These are phyloP conservation scores for Sindora glabra DNA, from an alignment of 306 rosid genomes.

Conservation along the genomic window DNA sequence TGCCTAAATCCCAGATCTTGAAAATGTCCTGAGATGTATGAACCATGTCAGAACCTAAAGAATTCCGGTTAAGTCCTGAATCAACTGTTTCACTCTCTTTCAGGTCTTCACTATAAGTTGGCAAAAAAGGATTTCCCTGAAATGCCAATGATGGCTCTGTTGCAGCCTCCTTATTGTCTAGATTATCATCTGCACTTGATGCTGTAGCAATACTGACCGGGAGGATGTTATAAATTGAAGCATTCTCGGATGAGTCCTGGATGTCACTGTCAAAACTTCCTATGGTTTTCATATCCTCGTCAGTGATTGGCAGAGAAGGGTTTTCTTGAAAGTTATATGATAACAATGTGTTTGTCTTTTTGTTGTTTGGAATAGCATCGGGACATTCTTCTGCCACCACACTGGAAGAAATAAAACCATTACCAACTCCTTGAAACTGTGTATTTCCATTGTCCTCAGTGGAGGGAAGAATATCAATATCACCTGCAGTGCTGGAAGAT, in stretches of 20 bases:
- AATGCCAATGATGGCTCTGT: conserved; percentile 22
- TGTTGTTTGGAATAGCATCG: neutral
- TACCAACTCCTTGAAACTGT: neutral
- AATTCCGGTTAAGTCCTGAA: conserved; percentile 16
- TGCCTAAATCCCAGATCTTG: conserved; percentile 64
- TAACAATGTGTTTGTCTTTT: conserved; percentile 6
- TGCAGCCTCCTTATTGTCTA: conserved; percentile 1
- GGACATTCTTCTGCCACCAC: no score
- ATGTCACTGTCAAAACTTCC: no score
- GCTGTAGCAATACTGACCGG: conserved; percentile 11
- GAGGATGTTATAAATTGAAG: conserved; percentile 13
- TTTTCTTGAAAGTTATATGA: no score
- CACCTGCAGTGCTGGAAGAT: conserved; percentile 6
- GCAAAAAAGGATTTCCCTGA: conserved; percentile 58
- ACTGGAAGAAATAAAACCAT: no score
- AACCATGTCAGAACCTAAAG: conserved; percentile 23
- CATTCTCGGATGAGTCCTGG: neutral
- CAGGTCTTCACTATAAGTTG: conserved; percentile 47
- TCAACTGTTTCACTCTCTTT: conserved; percentile 13
- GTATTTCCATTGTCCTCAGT: neutral
- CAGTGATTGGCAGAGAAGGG: no score
- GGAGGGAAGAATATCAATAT: conserved; percentile 16
- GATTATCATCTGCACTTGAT: conserved; percentile 12
- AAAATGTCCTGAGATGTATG: conserved; percentile 40
- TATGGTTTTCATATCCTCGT: no score